phyloP scores from a whole-genome alignment of 225 moss, liverwort and hornwort genomes.

The Physcomitrium patens region DNA sequence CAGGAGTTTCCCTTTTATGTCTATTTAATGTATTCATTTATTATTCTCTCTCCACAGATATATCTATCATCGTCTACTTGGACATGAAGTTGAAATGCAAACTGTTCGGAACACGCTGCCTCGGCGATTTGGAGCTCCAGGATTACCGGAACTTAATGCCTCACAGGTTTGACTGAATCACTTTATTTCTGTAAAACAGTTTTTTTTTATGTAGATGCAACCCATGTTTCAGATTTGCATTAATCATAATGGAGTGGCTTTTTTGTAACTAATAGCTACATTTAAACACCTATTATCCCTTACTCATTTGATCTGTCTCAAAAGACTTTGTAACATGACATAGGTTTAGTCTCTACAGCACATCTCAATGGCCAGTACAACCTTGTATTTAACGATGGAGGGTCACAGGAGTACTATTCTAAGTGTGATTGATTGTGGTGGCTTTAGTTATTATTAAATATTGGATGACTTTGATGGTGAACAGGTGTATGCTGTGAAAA shows the following conservation, averaged over 20 bases:
- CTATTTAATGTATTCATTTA: too few species aligned
- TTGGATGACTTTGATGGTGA: constrained; percentile 22
- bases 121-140: constrained; percentile 94
- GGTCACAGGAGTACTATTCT: background rate
- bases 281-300: background rate
- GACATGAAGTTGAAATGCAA: constrained; percentile 89
- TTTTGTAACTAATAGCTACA: background rate
- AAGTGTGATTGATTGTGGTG: constrained; percentile 12
- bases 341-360: background rate
- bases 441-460: constrained; percentile 11
- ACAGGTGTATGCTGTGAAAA: constrained; percentile 92
- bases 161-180: constrained; percentile 68
- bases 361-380: background rate
- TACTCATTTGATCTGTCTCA: background rate
- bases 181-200: background rate
- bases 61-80: constrained; percentile 95
- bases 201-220: background rate
- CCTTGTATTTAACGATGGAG: background rate
- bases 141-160: constrained; percentile 92
- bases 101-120: constrained; percentile 92
- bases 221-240: background rate
- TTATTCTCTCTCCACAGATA: constrained; percentile 53
- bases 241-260: background rate
- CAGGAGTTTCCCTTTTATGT: too few species aligned
- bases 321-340: background rate